Base-by-base conservation (phyloP, 2,329 filamentous ascomycete species). In the Sodiomyces alkalinus region DNA sequence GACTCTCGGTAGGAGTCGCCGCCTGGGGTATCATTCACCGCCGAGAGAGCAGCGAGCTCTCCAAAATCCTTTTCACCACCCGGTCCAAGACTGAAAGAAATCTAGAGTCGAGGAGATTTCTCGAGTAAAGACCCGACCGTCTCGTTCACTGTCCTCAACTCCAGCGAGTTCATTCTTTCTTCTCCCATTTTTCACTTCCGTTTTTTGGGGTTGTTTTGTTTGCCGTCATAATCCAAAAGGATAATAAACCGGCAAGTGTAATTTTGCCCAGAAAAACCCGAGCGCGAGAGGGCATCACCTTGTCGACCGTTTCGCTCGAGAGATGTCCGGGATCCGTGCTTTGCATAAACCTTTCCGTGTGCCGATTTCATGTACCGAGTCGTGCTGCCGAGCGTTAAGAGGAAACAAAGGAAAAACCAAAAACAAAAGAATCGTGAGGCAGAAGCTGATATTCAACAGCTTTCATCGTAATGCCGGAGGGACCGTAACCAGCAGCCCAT, bases 101-200 rank as follows among this genome's bases (percentile, higher is more conserved):
- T n/a, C 31, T 31, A 35, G 35, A 36, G 29, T 32, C 28, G 36
- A 29, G 32, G 28, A 27, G 19, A 16, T 17, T 14, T 23, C 25
- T 28, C 29, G 27, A 25, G 22, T 26, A 24, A 33, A 32, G 22
- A 32, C 30, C 32, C 32, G 21, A 27, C 30, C 26, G 27, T 27
- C 26, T 30, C 29, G 22, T 22, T 27, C 34, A 26, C 21, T 22
- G 22, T 19, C 22, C 19, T n/a, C n/a, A n/a, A n/a, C n/a, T n/a
- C n/a, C n/a, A n/a, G n/a, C n/a, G n/a, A n/a, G n/a, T n/a, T n/a
- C n/a, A n/a, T n/a, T n/a, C n/a, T n/a, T n/a, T n/a, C n/a, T n/a
- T n/a, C n/a, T n/a, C n/a, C n/a, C n/a, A n/a, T n/a, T n/a, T n/a
- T n/a, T n/a, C n/a, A n/a, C n/a, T n/a, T n/a, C n/a, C n/a, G n/a